These are phyloP conservation scores for Penicillium sp. DNA, from an alignment of 2,329 filamentous ascomycete species.

Conservation along the genomic window DNA sequence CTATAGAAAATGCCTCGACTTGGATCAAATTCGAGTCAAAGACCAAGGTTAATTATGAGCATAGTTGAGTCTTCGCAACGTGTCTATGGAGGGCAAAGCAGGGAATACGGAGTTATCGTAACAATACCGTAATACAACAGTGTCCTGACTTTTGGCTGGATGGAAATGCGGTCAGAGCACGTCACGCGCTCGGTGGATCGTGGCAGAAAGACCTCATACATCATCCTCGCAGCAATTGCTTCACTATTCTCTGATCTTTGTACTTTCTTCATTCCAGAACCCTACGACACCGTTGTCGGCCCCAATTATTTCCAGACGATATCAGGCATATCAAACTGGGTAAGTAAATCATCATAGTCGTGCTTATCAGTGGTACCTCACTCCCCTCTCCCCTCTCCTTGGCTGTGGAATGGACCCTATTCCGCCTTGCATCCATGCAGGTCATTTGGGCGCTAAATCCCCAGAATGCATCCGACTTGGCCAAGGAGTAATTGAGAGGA, in stretches of 20 bases:
- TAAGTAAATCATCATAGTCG: conserved; percentile 20
- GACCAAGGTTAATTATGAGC: background rate
- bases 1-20: background rate
- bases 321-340: conserved; percentile 13
- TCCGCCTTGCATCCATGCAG: conserved; percentile 14
- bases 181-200: conserved; percentile 37
- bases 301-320: conserved; percentile 12
- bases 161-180: conserved; percentile 30
- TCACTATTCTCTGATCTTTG: conserved; percentile 11
- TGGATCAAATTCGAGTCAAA: background rate
- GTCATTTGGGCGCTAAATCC: conserved; percentile 7
- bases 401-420: background rate
- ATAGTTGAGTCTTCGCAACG: background rate
- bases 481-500: background rate
- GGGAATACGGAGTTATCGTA: conserved; percentile 7
- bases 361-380: conserved; percentile 15
- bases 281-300: conserved; percentile 1
- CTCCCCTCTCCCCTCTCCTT: background rate
- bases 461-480: background rate
- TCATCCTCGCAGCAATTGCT: conserved; percentile 26
- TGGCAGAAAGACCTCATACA: conserved; percentile 37
- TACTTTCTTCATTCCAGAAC: background rate
- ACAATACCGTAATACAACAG: conserved; percentile 23
- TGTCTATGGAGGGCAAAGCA: background rate
- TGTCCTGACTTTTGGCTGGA: conserved; percentile 5